phyloP scores from a whole-genome alignment of 202 grass and related monocot genomes.

The Carex arenaria region DNA sequence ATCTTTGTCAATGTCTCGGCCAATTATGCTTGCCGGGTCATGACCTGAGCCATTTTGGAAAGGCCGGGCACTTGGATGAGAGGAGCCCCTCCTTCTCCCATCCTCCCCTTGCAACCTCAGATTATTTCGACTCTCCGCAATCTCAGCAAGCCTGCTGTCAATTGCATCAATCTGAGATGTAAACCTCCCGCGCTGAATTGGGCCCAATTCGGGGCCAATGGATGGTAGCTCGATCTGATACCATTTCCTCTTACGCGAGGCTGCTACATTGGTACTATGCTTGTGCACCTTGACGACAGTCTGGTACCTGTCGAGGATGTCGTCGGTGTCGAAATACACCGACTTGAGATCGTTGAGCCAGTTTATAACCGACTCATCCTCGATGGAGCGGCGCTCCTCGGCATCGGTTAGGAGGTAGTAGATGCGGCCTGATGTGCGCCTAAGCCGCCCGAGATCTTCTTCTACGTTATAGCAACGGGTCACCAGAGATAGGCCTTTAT shows the following conservation, averaged over 20 bases:
- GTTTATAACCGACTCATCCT: background rate
- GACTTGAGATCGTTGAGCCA: constrained; percentile 33
- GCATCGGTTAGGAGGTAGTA: constrained; percentile 27
- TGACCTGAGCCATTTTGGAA: constrained; percentile 3
- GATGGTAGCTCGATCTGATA: background rate
- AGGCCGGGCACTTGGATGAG: background rate
- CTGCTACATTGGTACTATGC: background rate
- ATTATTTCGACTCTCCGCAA: background rate
- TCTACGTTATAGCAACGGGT: constrained; percentile 17
- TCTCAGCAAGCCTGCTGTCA: constrained; percentile 25
- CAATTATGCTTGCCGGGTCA: constrained; percentile 8
- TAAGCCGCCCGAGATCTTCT: constrained; percentile 15
- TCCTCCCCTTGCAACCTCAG: constrained; percentile 22
- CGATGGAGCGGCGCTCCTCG: constrained; percentile 27
- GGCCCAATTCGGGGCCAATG: background rate
- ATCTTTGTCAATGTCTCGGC: constrained; percentile 21
- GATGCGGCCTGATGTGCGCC: constrained; percentile 9
- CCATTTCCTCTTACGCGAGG: constrained; percentile 44
- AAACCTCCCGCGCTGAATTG: constrained; percentile 18
- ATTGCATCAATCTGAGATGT: constrained; percentile 29
- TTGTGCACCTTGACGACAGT: constrained; percentile 6
- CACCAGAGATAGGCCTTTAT: background rate
- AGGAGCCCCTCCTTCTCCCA: background rate
- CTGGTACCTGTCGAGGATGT: constrained; percentile 20
- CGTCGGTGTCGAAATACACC: constrained; percentile 27